Conservation (phyloP, 78 protist genomes). For the slime mould (Dictyostelium discoideum) region DNA sequence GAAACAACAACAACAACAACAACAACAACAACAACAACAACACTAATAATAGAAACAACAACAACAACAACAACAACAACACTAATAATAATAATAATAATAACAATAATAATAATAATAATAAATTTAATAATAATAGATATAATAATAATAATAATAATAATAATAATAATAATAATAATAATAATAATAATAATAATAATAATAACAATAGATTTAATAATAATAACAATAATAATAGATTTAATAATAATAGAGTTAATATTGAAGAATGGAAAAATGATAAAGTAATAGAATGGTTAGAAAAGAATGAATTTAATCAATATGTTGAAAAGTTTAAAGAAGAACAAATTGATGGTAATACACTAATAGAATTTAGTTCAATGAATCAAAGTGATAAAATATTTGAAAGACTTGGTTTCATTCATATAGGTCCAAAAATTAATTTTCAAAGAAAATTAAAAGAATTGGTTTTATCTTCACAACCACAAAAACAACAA, state of each 20-base stretch:
- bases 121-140: not conserved
- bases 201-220: not conserved
- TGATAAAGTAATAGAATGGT: conserved; percentile 17
- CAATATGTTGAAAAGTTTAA: not conserved
- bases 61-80: too few relatives aligned
- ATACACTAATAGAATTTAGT: not conserved
- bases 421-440: not conserved
- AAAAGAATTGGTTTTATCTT: not conserved
- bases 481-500: not conserved
- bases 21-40: too few relatives aligned
- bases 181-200: not conserved
- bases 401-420: not conserved
- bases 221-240: not conserved
- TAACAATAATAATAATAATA: not conserved
- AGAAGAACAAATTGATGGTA: conserved; percentile 4
- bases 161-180: not conserved
- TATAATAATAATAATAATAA: not conserved
- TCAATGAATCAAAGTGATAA: not conserved
- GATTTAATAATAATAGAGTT: not conserved
- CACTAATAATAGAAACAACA: too few relatives aligned
- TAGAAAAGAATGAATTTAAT: not conserved
- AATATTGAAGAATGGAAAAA: not conserved
- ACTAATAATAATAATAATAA: too few relatives aligned
- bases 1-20: too few relatives aligned
- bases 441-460: not conserved